Base-by-base conservation (phyloP, 2,329 filamentous ascomycete genomes). In the Stagonosporopsis cucurbitacearum region DNA sequence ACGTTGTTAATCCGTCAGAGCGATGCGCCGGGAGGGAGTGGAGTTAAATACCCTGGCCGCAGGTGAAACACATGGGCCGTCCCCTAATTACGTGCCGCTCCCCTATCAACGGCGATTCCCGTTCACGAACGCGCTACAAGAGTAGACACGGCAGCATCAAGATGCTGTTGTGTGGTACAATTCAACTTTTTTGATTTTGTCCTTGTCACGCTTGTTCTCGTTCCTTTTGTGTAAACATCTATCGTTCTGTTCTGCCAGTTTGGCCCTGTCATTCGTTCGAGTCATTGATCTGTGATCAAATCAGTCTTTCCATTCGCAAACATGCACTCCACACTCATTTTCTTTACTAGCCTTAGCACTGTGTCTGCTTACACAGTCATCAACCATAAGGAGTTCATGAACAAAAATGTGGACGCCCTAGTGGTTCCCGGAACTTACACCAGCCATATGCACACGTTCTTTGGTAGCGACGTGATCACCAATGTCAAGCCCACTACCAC, bases 401-500 rank as follows among this genome's bases (percentile, higher is more conserved):
- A 61, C 54, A 77, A 76, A 61, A 76, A 76, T 58, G 73, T 77
- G 48, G 75, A 77, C 57, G 70, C 74, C 6, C 69, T 76, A 28
- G 71, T 76, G 39, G 52, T 70, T 7, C 74, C 74, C 0, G 73
- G 74, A 8, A 43, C 63, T 45, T 76, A 74, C 54, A 70, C 63
- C 22, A 70, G 66, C 9, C 75, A 77, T 59, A 65, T 77, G 62
- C 74, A 77, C 58, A 71, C 71, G 12, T 76, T 76, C 63, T 75
- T 71, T 48, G 74, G 75, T 20, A 73, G 71, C 3, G 75, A 77
- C 56, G 67, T 64, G 19, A 66, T 77, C 13, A 76, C 71, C 19
- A 66, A 66, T 32, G 64, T 68, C 50, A 67, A 69, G 23, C 67
- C 63, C 7, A 71, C 68, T 1, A 70, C 65, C 23, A 58, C 57